A percentile compares a stretch with the other conserved stretches of the same genome.
Evolutionary conservation across 1,284 basidiomycete species (phyloP).

Genomic region (Ceratorhiza oryzae-sativae): DNA sequence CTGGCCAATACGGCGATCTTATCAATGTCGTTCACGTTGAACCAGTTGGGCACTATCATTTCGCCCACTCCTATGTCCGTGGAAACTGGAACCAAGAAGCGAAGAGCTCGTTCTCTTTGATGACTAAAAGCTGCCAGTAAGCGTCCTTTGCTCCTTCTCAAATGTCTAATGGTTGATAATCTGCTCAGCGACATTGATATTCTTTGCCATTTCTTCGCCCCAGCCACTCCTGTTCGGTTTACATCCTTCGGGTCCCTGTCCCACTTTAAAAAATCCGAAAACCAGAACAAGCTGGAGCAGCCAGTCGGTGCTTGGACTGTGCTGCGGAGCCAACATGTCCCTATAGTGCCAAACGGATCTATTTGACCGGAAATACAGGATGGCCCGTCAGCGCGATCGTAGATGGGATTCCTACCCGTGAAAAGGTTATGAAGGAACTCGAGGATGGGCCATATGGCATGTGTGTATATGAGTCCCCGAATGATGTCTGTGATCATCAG

Average conservation of each 20-base stretch:
- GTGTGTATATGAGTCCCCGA: conserved; percentile 82
- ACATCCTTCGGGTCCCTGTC: conserved; percentile 84
- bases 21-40: conserved; percentile 81
- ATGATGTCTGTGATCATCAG: conserved; percentile 84
- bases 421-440: conserved; percentile 73
- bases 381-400: conserved; percentile 76
- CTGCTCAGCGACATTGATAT: conserved; percentile 77
- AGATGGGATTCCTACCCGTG: conserved; percentile 79
- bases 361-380: conserved; percentile 55
- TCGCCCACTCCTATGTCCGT: conserved; percentile 84
- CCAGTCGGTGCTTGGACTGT: conserved; percentile 77
- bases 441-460: conserved; percentile 73
- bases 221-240: conserved; percentile 66
- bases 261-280: conserved; percentile 80
- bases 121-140: conserved; percentile 90
- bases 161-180: conserved; percentile 27
- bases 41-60: conserved; percentile 81
- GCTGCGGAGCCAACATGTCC: conserved; percentile 72
- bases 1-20: conserved; percentile 73
- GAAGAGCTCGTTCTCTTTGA: conserved; percentile 76
- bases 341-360: conserved; percentile 85
- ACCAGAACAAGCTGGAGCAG: conserved; percentile 68
- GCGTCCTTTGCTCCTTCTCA: conserved; percentile 40
- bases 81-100: conserved; percentile 79
- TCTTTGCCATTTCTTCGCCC: conserved; percentile 76